Base-by-base conservation (phyloP, 371 early-diverging fungal species). In the Synchytrium microbalum region DNA sequence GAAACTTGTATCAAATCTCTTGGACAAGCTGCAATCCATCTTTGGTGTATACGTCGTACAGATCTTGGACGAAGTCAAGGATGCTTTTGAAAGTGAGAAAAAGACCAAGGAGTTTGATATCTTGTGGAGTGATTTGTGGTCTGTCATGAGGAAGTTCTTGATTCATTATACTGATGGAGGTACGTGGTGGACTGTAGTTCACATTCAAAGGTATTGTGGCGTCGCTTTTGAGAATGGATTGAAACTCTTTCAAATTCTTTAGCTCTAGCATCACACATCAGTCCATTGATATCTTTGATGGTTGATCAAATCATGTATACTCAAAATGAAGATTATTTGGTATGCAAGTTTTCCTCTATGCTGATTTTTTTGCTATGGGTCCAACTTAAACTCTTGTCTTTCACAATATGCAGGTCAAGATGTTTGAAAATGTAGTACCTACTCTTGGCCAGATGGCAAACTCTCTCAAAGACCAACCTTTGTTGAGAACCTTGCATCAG, bases 251-350 rank as follows among this genome's bases (percentile, higher is more conserved):
- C 19, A 38, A 5, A 19, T 38, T 38, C 5, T 19, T 10, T 38
- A 38, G 46, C 19, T 19, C 19, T 38, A 19, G 46, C 46, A 38
- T 38, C 46, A 38, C 46, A 38, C 19, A 19, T 38, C 46, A 38
- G 46, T 19, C 19, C 46, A 5, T 38, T 38, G 46, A 19, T 38
- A 10, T 19, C 46, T 5, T 38, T 38, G 19, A 38, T 38, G 46
- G 46, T 38, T 38, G 46, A 38, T 38, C 46, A 38, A 38, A 38
- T 38, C 46, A 10, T 19, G 46, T 38, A 10, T 38, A 38, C 10
- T 38, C 46, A 38, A 38, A 38, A 38, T 38, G 10, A 38, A 38
- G 46, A 38, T 38, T 38, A 38, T 38, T 38, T 38, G 46, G 46
- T 38, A 38, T 38, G 46, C 19, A 19, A 5, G 10, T 38, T 10